phyloP scores from a whole-genome alignment of 331 rosid genomes.

The Prunus yedoensis region DNA sequence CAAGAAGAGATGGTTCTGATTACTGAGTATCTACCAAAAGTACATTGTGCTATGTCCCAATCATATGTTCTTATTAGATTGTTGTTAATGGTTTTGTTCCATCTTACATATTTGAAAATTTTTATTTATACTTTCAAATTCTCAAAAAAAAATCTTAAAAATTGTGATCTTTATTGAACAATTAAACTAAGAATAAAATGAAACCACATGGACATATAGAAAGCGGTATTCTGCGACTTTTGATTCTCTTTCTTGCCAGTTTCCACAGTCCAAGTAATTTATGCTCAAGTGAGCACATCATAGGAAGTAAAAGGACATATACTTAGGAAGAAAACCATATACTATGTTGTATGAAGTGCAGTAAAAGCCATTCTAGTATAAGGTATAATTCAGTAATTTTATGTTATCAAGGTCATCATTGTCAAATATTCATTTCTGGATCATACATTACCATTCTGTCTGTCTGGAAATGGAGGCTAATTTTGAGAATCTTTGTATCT shows the following conservation, averaged over 20 bases:
- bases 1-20: slow-evolving; percentile 30
- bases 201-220: too few relatives aligned
- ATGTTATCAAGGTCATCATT: neutral
- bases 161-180: too few relatives aligned
- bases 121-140: too few relatives aligned
- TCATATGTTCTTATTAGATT: neutral
- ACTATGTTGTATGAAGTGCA: neutral
- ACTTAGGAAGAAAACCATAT: neutral
- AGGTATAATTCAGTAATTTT: neutral
- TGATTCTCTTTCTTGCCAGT: neutral
- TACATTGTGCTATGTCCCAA: neutral
- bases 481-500: neutral
- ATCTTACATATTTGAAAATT: neutral
- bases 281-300: neutral
- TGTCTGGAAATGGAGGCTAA: neutral
- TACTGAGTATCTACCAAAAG: slow-evolving; percentile 33
- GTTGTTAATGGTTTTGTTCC: neutral
- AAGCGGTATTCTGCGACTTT: neutral
- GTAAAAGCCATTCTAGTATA: neutral
- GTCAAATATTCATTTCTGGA: neutral
- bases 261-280: too few relatives aligned
- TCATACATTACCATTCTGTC: neutral
- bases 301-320: neutral
- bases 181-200: too few relatives aligned
- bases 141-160: too few relatives aligned